Evolutionary conservation across 1,284 basidiomycete species (phyloP), one percentile per base, ranked within the genome.

Genomic region (Malassezia nana): DNA sequence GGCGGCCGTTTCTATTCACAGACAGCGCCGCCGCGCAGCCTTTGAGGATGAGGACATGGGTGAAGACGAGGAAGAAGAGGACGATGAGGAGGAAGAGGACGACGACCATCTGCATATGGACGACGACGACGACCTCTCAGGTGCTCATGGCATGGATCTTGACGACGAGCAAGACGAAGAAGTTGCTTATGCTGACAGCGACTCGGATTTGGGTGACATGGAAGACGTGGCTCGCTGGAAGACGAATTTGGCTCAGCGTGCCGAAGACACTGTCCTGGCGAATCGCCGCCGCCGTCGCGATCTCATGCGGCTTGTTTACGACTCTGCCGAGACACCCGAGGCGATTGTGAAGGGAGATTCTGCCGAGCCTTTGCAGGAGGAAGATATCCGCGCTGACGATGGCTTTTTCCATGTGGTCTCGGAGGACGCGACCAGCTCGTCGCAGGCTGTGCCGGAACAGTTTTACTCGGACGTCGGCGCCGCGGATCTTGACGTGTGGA

Each of bases 281-380:
- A 72, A 74, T 57, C 47, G 55, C 15, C 41, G 44, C 9, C 57
- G 67, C 13, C 43, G 50, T 3, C 82, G 81, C 63, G 83, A 94
- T 69, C 86, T 90, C 80, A 89, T 85, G 74, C 83, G 84, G 46
- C 80, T 94, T 51, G 88, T 96, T 50, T 96, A 96, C 74, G 79
- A 81, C 38, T 82, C 81, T 32, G 76, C 80, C 32, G 60, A 87
- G 9, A 81, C 84, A 0, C 84, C 89, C 0, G 80, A 82, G 53
- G 80, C 89, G 65, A 84, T 92, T 35, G 75, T 84, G 0, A 74
- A 76, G 0, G 81, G 81, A 6, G 45, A 47, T 10, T 15, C n/a
- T 13, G 50, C 35, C 20, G 50, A 51, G 1, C 18, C 57, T 28
- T 44, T 58, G 39, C 57, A 59, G 13, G 75, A 75, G 5, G 78